These are phyloP conservation scores for Gynostemma pentaphyllum DNA, from an alignment of 306 rosid genomes.

Conservation along the genomic window DNA sequence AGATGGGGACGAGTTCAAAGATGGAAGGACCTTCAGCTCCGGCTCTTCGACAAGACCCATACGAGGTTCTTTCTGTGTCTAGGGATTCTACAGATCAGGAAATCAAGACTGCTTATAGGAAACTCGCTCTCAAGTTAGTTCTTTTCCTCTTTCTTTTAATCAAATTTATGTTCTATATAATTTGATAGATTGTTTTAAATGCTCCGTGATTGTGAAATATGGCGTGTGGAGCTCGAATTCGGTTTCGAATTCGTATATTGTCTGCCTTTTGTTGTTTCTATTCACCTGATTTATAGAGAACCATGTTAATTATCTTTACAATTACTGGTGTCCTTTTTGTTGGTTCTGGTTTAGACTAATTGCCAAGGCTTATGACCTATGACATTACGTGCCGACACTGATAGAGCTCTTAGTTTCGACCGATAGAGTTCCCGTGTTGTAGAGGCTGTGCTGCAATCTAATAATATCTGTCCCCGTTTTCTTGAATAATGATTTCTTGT, in stretches of 20 bases:
- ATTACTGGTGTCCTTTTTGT: not conserved
- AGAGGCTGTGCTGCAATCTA: not conserved
- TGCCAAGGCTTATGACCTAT: not conserved
- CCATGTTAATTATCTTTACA: not conserved
- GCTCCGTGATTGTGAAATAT: not conserved
- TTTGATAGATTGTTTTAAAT: not conserved
- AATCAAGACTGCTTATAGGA: constrained; percentile 83
- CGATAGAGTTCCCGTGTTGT: no score
- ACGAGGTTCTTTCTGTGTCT: constrained; percentile 62
- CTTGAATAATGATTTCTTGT: not conserved
- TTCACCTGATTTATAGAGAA: not conserved
- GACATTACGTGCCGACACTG: not conserved
- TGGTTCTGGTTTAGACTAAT: not conserved
- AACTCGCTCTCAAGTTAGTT: constrained; percentile 88
- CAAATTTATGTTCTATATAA: not conserved
- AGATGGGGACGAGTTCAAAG: constrained; percentile 53
- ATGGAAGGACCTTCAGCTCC: constrained; percentile 79
- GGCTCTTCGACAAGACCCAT: constrained; percentile 77
- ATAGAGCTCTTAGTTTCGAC: not conserved
- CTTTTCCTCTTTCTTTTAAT: not conserved
- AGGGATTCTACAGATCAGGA: constrained; percentile 80
- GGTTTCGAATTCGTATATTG: not conserved
- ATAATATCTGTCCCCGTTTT: not conserved
- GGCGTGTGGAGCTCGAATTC: not conserved
- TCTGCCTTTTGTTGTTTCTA: not conserved